These are phyloP conservation scores for Tricholomella constricta DNA, from an alignment of 768 basidiomycete species.

Conservation along the genomic window DNA sequence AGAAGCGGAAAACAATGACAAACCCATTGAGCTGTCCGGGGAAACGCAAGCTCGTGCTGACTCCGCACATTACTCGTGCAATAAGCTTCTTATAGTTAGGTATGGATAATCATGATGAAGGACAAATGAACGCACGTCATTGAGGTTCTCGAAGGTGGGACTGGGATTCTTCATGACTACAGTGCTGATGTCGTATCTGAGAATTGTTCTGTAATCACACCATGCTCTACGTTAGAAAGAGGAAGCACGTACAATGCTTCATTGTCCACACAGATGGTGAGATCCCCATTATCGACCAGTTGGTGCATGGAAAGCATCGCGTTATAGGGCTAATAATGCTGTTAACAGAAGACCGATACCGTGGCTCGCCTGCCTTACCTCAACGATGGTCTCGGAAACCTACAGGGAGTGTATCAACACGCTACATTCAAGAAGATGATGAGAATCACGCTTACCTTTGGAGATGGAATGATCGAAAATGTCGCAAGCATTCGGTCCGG, in stretches of 20 bases:
- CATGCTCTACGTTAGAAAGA: not conserved
- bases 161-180: slow-evolving; percentile 64
- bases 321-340: slow-evolving; percentile 79
- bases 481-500: slow-evolving; percentile 60
- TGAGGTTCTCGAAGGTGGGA: slow-evolving; percentile 69
- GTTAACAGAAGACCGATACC: slow-evolving; percentile 41
- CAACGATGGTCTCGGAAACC: slow-evolving; percentile 57
- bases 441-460: slow-evolving; percentile 36
- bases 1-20: slow-evolving; percentile 16
- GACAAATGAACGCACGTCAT: slow-evolving; percentile 48
- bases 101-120: not conserved
- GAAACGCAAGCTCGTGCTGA: slow-evolving; percentile 89
- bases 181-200: slow-evolving; percentile 71
- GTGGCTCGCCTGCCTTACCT: slow-evolving; percentile 59
- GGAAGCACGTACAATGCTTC: slow-evolving; percentile 67
- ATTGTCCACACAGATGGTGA: slow-evolving; percentile 85
- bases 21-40: slow-evolving; percentile 93
- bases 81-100: slow-evolving; percentile 48
- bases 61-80: slow-evolving; percentile 91
- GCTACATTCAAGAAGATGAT: not conserved
- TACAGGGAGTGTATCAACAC: slow-evolving; percentile 13
- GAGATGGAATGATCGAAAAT: slow-evolving; percentile 56
- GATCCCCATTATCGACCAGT: slow-evolving; percentile 84
- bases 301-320: slow-evolving; percentile 84
- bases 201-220: not conserved